These are phyloP conservation scores for Fraxinus latifolia DNA, from an alignment of 305 asterid species.

Conservation along the genomic window DNA sequence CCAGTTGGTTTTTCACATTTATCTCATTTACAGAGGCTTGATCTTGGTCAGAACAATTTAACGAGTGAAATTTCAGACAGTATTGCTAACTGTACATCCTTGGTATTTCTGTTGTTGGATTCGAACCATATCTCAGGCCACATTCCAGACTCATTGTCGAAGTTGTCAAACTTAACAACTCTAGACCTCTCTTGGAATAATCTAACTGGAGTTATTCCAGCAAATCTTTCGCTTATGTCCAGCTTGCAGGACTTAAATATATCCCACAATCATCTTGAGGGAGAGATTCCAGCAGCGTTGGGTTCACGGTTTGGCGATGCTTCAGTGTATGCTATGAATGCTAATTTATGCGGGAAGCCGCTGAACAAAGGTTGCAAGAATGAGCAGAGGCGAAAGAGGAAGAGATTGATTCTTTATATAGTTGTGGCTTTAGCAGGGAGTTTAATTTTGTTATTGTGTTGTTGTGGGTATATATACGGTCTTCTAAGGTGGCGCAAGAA, in stretches of 20 bases:
- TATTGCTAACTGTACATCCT: slow-evolving; percentile 53
- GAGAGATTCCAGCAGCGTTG: slow-evolving; percentile 59
- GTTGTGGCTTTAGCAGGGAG: slow-evolving; percentile 56
- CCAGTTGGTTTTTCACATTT: slow-evolving; percentile 50
- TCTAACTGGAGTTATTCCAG: slow-evolving; percentile 58
- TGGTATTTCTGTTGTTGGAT: slow-evolving; percentile 48
- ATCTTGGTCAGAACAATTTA: slow-evolving; percentile 56
- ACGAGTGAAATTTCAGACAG: slow-evolving; percentile 51
- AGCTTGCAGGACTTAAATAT: slow-evolving; percentile 47
- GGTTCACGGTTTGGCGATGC: slow-evolving; percentile 57
- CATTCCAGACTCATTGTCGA: slow-evolving; percentile 52
- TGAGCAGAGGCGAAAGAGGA: slow-evolving; percentile 37
- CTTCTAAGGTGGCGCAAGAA: slow-evolving; percentile 61
- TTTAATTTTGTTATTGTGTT: slow-evolving; percentile 44
- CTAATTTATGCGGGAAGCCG: slow-evolving; percentile 63
- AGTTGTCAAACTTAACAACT: slow-evolving; percentile 37
- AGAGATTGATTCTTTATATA: slow-evolving; percentile 49
- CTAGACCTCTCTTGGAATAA: slow-evolving; percentile 58
- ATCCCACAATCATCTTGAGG: slow-evolving; percentile 58
- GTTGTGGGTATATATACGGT: slow-evolving; percentile 62
- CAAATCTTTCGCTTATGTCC: slow-evolving; percentile 42
- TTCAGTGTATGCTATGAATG: slow-evolving; percentile 52
- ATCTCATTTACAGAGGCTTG: slow-evolving; percentile 57
- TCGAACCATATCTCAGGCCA: slow-evolving; percentile 59
- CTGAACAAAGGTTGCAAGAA: slow-evolving; percentile 42